Conservation (phyloP, 2,329 filamentous ascomycete genomes). For the Zarea fungicola region DNA sequence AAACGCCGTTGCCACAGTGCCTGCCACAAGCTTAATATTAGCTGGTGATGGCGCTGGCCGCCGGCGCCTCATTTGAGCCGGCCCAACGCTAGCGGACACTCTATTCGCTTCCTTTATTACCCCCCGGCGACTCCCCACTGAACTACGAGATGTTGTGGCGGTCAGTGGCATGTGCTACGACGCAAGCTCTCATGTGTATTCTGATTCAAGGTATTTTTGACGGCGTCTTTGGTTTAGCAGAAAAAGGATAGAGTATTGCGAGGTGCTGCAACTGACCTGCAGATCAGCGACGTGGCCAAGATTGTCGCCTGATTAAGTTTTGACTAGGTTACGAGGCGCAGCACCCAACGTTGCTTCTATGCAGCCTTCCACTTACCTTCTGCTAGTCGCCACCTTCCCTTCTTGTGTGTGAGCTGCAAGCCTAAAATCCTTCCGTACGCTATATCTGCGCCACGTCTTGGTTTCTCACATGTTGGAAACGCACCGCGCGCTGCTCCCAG, state of each 20-base stretch:
- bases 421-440: slow-evolving; percentile 8
- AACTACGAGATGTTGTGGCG: neutral
- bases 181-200: too few relatives aligned
- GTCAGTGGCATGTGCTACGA: neutral
- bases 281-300: neutral
- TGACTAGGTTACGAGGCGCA: slow-evolving; percentile 6
- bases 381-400: slow-evolving; percentile 3
- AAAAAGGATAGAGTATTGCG: neutral
- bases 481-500: neutral
- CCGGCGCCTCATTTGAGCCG: neutral
- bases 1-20: too few relatives aligned
- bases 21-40: too few relatives aligned
- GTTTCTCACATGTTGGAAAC: slow-evolving; percentile 4
- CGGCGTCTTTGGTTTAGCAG: too few relatives aligned
- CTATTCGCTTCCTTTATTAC: neutral
- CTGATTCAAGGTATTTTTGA: too few relatives aligned
- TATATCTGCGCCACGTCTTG: slow-evolving; percentile 2
- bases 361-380: slow-evolving; percentile 10
- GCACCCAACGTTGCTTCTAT: slow-evolving; percentile 2
- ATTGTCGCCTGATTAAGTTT: slow-evolving; percentile 12
- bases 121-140: slow-evolving; percentile 2
- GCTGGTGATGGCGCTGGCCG: neutral
- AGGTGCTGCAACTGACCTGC: neutral
- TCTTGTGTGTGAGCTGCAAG: slow-evolving; percentile 4
- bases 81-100: neutral